Base-by-base conservation (phyloP, 73 alveolate species). In the Stentor coeruleus region DNA sequence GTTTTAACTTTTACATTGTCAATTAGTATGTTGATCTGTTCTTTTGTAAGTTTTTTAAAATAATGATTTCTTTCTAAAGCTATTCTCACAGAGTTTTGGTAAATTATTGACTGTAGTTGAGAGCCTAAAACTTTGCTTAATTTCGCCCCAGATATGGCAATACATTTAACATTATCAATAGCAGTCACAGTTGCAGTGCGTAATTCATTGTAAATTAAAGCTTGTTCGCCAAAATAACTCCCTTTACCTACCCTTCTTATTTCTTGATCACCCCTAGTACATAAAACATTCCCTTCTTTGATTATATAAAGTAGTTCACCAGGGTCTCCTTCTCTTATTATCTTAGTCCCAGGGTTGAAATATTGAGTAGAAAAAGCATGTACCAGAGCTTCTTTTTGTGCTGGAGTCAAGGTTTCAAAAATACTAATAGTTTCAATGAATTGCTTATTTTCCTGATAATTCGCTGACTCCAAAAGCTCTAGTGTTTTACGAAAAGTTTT, bases 321-420 rank as follows among this genome's bases (percentile, higher is more conserved):
- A 86, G 90, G 89, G 73, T 92, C 96, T 84, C 96, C 97, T 85
- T 92, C 91, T 55, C 90, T 90, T 26, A 92, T 83, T 36, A 92
- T 91, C 77, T 74, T 72, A 41, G 87, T 59, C 37, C 87, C 92
- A 59, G 83, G 89, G 0, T 39, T 59, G 49, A 76, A 75, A 58
- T 87, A 30, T 15, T 15, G 14, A 66, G 81, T 15, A 66, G 49
- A 30, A 20, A 66, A 66, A 66, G 81, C n/a, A 1, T 30, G 30
- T 2, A 36, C 81, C 38, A 66, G 2, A 33, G 81, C 38, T 66
- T 66, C 81, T 2, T 66, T 66, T 36, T 66, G 49, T 2, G 38
- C 30, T 30, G 30, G 14, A 15, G 81, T 66, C 49, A 66, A 66
- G 14, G 35, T 36, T 30, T 66, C 30, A 33, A 82, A 75, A 33